Conservation (phyloP, 2,329 filamentous ascomycete species). For the Pseudogymnoascus sp. region DNA sequence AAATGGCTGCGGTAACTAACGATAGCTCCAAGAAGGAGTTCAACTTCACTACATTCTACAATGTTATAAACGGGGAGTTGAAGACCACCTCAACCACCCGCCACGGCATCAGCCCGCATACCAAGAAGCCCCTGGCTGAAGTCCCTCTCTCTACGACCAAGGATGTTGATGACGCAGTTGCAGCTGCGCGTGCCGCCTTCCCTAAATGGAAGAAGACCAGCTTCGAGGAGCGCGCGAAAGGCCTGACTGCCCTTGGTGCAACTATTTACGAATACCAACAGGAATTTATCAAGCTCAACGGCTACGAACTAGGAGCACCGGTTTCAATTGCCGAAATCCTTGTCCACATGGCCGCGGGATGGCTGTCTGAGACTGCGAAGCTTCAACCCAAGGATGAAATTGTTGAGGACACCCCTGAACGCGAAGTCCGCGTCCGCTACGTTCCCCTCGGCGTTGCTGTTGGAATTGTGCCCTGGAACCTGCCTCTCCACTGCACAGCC, state of each 20-base stretch:
- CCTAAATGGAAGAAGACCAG: conserved; percentile 39
- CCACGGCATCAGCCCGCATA: conserved; percentile 14
- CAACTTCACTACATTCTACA: conserved; percentile 13
- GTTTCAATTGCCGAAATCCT: conserved; percentile 22
- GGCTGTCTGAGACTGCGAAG: conserved; percentile 3
- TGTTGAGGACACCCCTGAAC: conserved; percentile 7
- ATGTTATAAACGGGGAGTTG: conserved; percentile 16
- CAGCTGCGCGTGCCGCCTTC: conserved; percentile 39
- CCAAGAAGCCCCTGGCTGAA: conserved; percentile 11
- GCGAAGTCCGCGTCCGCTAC: conserved; percentile 26
- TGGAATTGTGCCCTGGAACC: conserved; percentile 50
- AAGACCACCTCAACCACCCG: conserved; percentile 7
- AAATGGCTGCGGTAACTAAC: background rate
- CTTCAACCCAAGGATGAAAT: conserved; percentile 5
- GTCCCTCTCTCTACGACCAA: conserved; percentile 35
- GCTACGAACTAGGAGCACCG: conserved; percentile 47
- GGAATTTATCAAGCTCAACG: conserved; percentile 39
- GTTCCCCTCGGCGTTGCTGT: conserved; percentile 37
- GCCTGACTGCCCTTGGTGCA: conserved; percentile 28
- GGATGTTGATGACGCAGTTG: conserved; percentile 41
- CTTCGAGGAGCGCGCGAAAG: conserved; percentile 36
- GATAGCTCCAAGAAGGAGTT: conserved; percentile 6
- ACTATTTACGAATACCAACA: conserved; percentile 27
- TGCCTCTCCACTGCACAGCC: conserved; percentile 44
- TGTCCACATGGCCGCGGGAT: conserved; percentile 11